Evolutionary conservation across 805 yeast genomes (phyloP).

Genomic region (Pichia eremophila): DNA sequence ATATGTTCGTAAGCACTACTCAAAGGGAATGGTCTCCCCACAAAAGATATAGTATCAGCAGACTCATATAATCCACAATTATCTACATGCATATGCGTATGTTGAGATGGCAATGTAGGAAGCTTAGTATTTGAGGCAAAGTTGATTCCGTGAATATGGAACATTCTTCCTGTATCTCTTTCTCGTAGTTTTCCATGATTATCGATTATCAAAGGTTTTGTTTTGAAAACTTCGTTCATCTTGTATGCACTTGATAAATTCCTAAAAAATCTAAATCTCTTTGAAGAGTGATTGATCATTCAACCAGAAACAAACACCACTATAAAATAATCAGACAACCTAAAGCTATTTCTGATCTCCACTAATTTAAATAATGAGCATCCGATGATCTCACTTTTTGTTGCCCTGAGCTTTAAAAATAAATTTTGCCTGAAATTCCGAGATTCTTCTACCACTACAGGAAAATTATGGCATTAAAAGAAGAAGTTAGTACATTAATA

Average conservation of each 20-base stretch:
- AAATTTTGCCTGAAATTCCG: too few relatives aligned
- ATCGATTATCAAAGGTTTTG: slow-evolving; percentile 26
- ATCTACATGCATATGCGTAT: slow-evolving; percentile 29
- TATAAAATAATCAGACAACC: too few relatives aligned
- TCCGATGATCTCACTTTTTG: too few relatives aligned
- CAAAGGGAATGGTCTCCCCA: slow-evolving; percentile 72
- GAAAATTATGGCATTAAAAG: too few relatives aligned
- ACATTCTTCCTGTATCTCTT: slow-evolving; percentile 40
- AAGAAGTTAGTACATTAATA: too few relatives aligned
- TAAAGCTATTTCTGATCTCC: too few relatives aligned
- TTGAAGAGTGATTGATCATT: not conserved
- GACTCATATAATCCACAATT: slow-evolving; percentile 43
- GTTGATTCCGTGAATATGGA: slow-evolving; percentile 71
- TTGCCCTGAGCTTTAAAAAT: too few relatives aligned
- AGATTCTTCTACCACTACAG: too few relatives aligned
- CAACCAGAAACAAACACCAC: not conserved
- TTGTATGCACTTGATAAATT: not conserved
- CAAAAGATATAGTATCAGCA: slow-evolving; percentile 76
- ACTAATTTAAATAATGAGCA: too few relatives aligned
- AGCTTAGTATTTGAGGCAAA: slow-evolving; percentile 65
- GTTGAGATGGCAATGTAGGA: slow-evolving; percentile 49
- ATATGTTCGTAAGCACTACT: slow-evolving; percentile 66
- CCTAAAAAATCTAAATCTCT: not conserved
- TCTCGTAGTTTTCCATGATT: slow-evolving; percentile 50
- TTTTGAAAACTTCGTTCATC: slow-evolving; percentile 7